Evolutionary conservation across 192 early-diverging fungal genomes (phyloP).

Genomic region (Obelidium mucronatum): DNA sequence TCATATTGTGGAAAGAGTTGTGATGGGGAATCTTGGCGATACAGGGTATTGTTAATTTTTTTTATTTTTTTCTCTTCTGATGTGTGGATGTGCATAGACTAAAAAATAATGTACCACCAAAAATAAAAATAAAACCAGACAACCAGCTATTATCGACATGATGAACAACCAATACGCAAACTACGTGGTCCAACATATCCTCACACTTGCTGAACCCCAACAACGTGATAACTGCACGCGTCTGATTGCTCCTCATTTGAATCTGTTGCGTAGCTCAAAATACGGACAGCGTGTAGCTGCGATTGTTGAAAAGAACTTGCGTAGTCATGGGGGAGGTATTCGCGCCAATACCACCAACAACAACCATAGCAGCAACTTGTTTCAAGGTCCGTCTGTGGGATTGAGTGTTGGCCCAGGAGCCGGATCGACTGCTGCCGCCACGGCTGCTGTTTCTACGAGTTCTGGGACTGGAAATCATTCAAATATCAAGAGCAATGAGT

Average conservation of each 20-base stretch:
- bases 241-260: slow-evolving; percentile 69
- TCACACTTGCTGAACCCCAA: slow-evolving; percentile 61
- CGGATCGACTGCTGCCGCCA: too few species aligned
- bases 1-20: slow-evolving; percentile 46
- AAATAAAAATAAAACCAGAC: too few species aligned
- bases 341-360: neutral
- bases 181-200: slow-evolving; percentile 77
- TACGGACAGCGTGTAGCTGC: slow-evolving; percentile 70
- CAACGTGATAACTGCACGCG: slow-evolving; percentile 63
- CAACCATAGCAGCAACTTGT: neutral
- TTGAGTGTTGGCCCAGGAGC: too few species aligned
- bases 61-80: slow-evolving; percentile 37
- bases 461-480: neutral
- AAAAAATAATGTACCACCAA: too few species aligned
- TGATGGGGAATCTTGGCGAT: slow-evolving; percentile 26
- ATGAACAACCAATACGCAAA: slow-evolving; percentile 81
- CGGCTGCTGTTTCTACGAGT: too few species aligned
- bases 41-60: slow-evolving; percentile 18
- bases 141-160: slow-evolving; percentile 69
- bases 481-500: neutral
- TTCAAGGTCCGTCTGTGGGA: too few species aligned
- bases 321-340: neutral
- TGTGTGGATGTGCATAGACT: slow-evolving; percentile 3
- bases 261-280: slow-evolving; percentile 67
- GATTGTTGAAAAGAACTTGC: slow-evolving; percentile 53